Conservation (phyloP, 1,284 basidiomycete species). For the Leccinum colubrinum region DNA sequence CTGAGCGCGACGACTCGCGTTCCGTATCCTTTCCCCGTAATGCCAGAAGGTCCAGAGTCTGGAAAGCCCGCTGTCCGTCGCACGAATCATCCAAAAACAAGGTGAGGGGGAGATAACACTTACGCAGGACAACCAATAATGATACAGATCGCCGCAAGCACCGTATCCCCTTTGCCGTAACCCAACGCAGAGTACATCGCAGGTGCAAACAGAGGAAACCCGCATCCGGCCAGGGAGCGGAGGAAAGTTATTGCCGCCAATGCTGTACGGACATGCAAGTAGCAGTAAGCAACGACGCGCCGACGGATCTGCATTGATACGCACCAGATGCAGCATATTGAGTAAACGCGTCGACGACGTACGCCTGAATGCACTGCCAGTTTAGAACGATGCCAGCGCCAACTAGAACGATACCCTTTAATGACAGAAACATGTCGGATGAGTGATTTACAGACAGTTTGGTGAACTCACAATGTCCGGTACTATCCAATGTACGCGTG, state of each 20-base stretch:
- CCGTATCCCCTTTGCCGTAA: slow-evolving; percentile 63
- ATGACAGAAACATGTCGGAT: neutral
- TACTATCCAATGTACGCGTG: slow-evolving; percentile 57
- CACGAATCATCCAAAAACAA: neutral
- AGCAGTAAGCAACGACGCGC: neutral
- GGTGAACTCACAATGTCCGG: slow-evolving; percentile 53
- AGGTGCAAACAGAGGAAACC: slow-evolving; percentile 69
- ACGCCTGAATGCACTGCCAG: slow-evolving; percentile 48
- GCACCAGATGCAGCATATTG: slow-evolving; percentile 51
- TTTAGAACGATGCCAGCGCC: slow-evolving; percentile 45
- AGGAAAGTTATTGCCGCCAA: slow-evolving; percentile 57
- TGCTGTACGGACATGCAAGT: slow-evolving; percentile 35
- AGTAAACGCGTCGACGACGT: slow-evolving; percentile 56
- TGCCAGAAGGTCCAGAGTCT: slow-evolving; percentile 28
- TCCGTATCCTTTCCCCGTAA: slow-evolving; percentile 28
- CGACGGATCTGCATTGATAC: slow-evolving; percentile 15
- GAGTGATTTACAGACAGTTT: neutral
- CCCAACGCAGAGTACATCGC: slow-evolving; percentile 64
- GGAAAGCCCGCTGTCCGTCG: neutral
- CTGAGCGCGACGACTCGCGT: slow-evolving; percentile 16
- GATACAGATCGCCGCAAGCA: slow-evolving; percentile 55
- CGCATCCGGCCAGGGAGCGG: slow-evolving; percentile 61
- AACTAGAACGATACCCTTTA: slow-evolving; percentile 46
- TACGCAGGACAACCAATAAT: slow-evolving; percentile 64
- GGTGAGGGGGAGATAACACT: slow-evolving; percentile 21